phyloP scores from a whole-genome alignment of 371 early-diverging fungal species.

The Mucor mucedo region DNA sequence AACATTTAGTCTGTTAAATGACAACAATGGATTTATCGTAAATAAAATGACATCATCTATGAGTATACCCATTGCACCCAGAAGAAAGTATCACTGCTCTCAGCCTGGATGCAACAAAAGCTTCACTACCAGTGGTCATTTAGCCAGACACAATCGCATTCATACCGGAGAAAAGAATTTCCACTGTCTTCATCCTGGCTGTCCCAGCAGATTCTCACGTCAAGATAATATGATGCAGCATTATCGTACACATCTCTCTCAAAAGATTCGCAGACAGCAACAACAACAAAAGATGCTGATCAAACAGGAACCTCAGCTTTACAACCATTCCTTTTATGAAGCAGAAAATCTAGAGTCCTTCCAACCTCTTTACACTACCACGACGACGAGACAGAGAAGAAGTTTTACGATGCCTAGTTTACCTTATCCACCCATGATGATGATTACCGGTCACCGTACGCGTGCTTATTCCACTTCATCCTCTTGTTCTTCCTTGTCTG shows the following conservation, averaged over 20 bases:
- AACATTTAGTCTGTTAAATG: conserved; percentile 20
- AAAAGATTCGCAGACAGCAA: conserved; percentile 62
- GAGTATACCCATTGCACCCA: conserved; percentile 8
- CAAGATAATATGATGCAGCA: conserved; percentile 92
- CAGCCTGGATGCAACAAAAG: conserved; percentile 61
- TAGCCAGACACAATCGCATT: conserved; percentile 87
- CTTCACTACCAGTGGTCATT: conserved; percentile 74
- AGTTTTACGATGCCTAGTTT: conserved; percentile 30
- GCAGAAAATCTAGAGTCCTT: conserved; percentile 14
- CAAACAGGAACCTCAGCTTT: conserved; percentile 15
- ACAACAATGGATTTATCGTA: conserved; percentile 4
- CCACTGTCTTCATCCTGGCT: conserved; percentile 75
- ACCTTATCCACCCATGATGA: conserved; percentile 20
- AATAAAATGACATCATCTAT: conserved; percentile 13
- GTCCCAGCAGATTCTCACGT: conserved; percentile 84
- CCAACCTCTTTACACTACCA: conserved; percentile 16
- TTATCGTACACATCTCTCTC: conserved; percentile 77
- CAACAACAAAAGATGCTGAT: conserved; percentile 18
- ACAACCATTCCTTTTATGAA: conserved; percentile 24
- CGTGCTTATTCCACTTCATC: conserved; percentile 28
- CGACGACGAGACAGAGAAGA: conserved; percentile 13
- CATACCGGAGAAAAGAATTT: conserved; percentile 93
- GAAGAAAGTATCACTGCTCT: conserved; percentile 54
- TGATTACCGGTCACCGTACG: conserved; percentile 13
- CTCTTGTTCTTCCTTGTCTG: conserved; percentile 7